phyloP scores from a whole-genome alignment of 371 early-diverging fungal species.

The Batrachochytrium dendrobatidis region DNA sequence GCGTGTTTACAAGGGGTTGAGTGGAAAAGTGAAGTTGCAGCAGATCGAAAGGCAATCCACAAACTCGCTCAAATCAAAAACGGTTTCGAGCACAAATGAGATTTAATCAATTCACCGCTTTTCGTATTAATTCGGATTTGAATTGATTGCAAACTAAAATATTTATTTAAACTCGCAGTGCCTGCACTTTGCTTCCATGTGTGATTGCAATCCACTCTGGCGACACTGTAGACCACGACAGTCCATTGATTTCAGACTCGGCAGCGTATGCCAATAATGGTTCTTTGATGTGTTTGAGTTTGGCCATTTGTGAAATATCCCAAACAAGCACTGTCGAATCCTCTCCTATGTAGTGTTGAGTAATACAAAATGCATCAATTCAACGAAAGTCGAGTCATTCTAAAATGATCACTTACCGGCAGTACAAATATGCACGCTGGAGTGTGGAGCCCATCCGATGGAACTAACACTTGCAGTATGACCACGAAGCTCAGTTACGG shows the following conservation, averaged over 20 bases:
- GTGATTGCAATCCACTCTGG: slow-evolving; percentile 73
- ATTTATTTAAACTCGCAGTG: slow-evolving; percentile 29
- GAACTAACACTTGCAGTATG: slow-evolving; percentile 72
- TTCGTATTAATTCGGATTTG: too few species aligned
- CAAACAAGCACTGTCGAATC: slow-evolving; percentile 73
- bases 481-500: slow-evolving; percentile 72
- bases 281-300: slow-evolving; percentile 44
- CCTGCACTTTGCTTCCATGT: slow-evolving; percentile 26
- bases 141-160: not conserved
- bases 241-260: slow-evolving; percentile 59
- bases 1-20: too few species aligned
- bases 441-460: slow-evolving; percentile 74
- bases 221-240: slow-evolving; percentile 60
- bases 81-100: too few species aligned
- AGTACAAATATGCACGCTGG: slow-evolving; percentile 60
- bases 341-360: slow-evolving; percentile 42
- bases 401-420: slow-evolving; percentile 46
- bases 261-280: slow-evolving; percentile 66
- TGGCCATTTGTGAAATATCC: slow-evolving; percentile 54
- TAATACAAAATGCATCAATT: not conserved
- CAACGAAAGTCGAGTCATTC: too few species aligned
- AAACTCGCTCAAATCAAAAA: too few species aligned
- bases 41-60: too few species aligned
- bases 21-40: too few species aligned
- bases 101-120: too few species aligned